A percentile compares a stretch with the other conserved stretches of the same genome.
phyloP scores from a whole-genome alignment of 441 rosid genomes.

The Populus trichocarpa region DNA sequence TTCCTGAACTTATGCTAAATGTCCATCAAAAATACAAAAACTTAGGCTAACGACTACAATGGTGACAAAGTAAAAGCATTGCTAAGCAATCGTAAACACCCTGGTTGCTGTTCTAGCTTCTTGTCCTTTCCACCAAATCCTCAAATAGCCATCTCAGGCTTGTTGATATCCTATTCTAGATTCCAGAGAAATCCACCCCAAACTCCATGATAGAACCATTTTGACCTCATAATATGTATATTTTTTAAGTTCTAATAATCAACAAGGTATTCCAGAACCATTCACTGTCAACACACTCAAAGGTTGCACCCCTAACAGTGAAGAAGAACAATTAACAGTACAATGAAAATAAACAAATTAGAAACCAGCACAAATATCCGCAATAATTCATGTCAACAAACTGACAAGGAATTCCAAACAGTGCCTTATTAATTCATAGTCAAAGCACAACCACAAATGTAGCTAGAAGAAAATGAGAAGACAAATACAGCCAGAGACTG shows the following conservation, averaged over 20 bases:
- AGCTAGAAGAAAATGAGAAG: neutral
- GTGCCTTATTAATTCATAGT: constrained; percentile 2
- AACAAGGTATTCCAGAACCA: neutral
- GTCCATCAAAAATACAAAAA: neutral
- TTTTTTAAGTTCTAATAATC: no score
- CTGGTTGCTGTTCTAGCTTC: neutral
- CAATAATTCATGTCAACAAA: neutral
- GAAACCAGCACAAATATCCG: neutral
- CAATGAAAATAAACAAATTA: neutral
- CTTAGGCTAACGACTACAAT: no score
- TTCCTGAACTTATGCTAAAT: neutral
- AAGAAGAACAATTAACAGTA: neutral
- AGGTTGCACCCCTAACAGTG: neutral
- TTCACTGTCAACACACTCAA: neutral
- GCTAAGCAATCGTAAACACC: neutral
- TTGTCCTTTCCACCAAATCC: no score
- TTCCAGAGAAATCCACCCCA: no score
- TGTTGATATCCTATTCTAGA: no score
- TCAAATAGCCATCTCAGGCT: no score
- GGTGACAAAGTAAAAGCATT: neutral
- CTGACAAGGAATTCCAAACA: neutral
- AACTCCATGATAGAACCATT: no score
- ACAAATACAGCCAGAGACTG: neutral
- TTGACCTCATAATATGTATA: no score
- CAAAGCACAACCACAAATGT: neutral